Evolutionary conservation across 1,139 yeast genomes (phyloP), one percentile per base, ranked within the genome.

Genomic region (Lizanozyma gosingica): DNA sequence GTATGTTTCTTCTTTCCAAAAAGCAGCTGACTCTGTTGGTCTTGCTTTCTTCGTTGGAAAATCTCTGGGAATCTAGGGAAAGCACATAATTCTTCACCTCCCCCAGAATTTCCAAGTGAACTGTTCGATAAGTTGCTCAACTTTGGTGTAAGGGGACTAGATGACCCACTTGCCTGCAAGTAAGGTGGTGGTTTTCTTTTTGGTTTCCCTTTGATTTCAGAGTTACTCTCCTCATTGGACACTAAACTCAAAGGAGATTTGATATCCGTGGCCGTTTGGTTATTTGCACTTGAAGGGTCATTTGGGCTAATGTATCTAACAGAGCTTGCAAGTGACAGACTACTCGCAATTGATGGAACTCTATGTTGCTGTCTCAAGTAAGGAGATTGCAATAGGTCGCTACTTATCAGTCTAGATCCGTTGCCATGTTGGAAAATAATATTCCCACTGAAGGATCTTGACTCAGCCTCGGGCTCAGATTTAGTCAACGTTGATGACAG

Each of bases 101-200:
- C 29, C 6, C 9, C 6, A 6, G 29, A 6, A 22, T 22, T 22
- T 6, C 29, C 29, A 6, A 22, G 11, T 22, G 29, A 22, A 22
- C 9, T 6, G 11, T 22, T 22, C 6, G 29, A 22, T 22, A 6
- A 6, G 11, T 22, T 22, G 29, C 29, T 22, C 29, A 22, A 22
- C 29, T 22, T 22, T 6, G 29, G 29, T 22, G 29, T 6, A 22
- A 22, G 6, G 11, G 29, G 6, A 6, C 9, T 22, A 22, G 29
- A 11, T 22, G 11, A 22, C 11, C 11, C 29, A 14, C 22, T 3
- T 33, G 27, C 6, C 29, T 6, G 29, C 11, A 22, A 22, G 6
- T 22, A 11, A 22, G 57, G 59, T 1, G 60, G 60, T 3, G 58
- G 58, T 35, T 53, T 55, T 15, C 60, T 44, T 17, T 55, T 55